phyloP scores from a whole-genome alignment of 352 stramenopile genomes.

The Pythium sp. region DNA sequence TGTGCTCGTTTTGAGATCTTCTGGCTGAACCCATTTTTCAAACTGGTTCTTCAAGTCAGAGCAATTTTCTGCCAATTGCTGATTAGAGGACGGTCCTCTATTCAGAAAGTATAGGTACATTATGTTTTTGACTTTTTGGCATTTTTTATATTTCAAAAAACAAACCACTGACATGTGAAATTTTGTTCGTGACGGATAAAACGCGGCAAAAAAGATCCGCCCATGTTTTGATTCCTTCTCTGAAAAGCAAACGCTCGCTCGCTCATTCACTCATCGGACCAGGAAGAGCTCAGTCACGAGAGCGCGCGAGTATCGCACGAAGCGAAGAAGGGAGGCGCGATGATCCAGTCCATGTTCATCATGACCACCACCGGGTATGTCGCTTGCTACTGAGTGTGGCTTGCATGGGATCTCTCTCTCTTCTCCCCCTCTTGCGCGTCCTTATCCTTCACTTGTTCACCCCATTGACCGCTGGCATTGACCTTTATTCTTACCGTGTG shows the following conservation, averaged over 20 bases:
- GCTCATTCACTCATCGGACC: background rate
- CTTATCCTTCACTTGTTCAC: background rate
- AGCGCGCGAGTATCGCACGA: background rate
- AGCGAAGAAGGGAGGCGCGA: slow-evolving; percentile 26
- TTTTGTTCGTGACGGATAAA: background rate
- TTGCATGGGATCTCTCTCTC: background rate
- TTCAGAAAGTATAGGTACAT: background rate
- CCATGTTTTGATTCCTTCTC: background rate
- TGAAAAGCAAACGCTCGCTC: background rate
- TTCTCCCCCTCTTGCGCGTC: background rate
- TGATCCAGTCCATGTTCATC: slow-evolving; percentile 98
- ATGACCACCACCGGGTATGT: slow-evolving; percentile 83
- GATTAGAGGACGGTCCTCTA: background rate
- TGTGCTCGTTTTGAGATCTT: background rate
- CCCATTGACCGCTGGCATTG: background rate
- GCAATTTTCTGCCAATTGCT: background rate
- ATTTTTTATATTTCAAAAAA: background rate
- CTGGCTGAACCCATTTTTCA: background rate
- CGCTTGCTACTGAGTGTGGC: background rate
- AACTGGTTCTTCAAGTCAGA: background rate
- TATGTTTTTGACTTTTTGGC: background rate
- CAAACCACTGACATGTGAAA: background rate
- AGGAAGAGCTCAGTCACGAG: background rate
- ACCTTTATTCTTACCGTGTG: slow-evolving; percentile 7
- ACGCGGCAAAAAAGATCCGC: background rate